These are phyloP conservation scores for Aegle marmelos DNA, from an alignment of 345 rosid species.

Conservation along the genomic window DNA sequence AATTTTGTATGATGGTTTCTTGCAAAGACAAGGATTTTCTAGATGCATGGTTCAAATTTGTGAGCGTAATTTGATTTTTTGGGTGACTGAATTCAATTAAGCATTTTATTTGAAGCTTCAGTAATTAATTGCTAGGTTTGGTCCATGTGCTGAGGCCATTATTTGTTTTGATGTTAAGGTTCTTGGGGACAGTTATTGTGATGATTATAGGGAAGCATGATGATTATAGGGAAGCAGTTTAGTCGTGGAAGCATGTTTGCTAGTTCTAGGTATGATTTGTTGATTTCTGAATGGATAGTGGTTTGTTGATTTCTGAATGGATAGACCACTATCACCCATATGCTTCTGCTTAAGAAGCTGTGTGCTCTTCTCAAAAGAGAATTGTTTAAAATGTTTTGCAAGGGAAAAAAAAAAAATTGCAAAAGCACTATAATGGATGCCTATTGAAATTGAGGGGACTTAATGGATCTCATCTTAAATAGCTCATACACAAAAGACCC, in stretches of 20 bases:
- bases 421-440: not conserved
- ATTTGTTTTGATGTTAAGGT: not conserved
- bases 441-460: too few species aligned
- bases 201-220: not conserved
- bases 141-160: not conserved
- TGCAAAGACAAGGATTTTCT: not conserved
- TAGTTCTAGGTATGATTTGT: not conserved
- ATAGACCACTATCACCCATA: not conserved
- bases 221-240: not conserved
- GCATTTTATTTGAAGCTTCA: not conserved
- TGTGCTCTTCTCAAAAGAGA: not conserved
- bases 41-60: not conserved
- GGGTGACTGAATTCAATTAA: not conserved
- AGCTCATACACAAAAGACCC: not conserved
- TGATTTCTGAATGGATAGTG: not conserved
- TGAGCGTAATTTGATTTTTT: not conserved
- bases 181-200: not conserved
- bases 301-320: not conserved
- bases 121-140: not conserved
- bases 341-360: not conserved
- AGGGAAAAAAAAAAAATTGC: not conserved
- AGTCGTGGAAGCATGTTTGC: constrained; percentile 3
- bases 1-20: not conserved
- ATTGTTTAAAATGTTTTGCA: not conserved
- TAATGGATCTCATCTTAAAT: not conserved